phyloP scores from a whole-genome alignment of 352 stramenopile species.

The Globisporangium camurandrum region DNA sequence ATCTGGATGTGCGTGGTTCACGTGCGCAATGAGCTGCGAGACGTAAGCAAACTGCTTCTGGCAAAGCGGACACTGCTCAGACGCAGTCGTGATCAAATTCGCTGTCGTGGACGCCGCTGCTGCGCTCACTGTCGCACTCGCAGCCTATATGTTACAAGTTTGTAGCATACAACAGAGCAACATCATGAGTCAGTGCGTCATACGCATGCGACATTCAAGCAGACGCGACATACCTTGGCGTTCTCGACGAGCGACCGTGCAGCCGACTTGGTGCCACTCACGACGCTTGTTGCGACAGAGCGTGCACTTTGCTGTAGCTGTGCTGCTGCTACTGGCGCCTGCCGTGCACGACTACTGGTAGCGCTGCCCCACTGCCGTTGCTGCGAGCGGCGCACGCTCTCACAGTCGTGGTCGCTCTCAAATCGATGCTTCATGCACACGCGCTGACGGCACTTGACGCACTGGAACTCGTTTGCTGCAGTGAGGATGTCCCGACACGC shows the following conservation, averaged over 20 bases:
- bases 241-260: conserved; percentile 38
- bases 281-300: conserved; percentile 21
- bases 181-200: background rate
- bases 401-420: conserved; percentile 62
- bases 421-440: conserved; percentile 79
- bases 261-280: conserved; percentile 32
- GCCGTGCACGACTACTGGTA: conserved; percentile 1
- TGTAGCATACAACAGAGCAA: background rate
- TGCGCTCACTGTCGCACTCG: conserved; percentile 8
- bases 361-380: conserved; percentile 30
- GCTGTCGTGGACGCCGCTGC: conserved; percentile 2
- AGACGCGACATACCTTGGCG: conserved; percentile 27
- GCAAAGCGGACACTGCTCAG: conserved; percentile 67
- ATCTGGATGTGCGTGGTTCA: conserved; percentile 65
- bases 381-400: conserved; percentile 31
- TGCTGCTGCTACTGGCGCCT: conserved; percentile 2
- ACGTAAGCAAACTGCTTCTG: conserved; percentile 67
- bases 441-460: conserved; percentile 51
- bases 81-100: conserved; percentile 23
- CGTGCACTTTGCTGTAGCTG: conserved; percentile 22
- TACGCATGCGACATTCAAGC: background rate
- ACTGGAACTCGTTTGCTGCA: conserved; percentile 66
- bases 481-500: conserved; percentile 55
- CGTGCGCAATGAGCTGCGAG: conserved; percentile 63
- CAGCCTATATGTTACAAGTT: conserved; percentile 4